These are phyloP conservation scores for Luzula sylvatica DNA, from an alignment of 176 grass and related monocot genomes.

Conservation along the genomic window DNA sequence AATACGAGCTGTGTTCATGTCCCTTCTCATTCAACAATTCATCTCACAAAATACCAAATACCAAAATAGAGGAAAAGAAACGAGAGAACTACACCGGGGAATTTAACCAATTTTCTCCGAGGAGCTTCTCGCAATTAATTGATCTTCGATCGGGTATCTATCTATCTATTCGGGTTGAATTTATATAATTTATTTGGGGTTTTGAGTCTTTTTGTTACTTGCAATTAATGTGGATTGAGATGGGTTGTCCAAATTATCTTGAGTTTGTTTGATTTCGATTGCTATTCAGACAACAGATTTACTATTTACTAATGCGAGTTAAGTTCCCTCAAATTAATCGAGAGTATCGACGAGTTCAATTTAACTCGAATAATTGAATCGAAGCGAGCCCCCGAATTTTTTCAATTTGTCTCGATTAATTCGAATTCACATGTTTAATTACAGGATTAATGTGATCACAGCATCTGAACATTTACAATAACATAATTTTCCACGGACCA, in stretches of 20 bases:
- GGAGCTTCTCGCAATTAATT: not conserved
- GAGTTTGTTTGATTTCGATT: not conserved
- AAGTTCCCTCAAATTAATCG: too few relatives aligned
- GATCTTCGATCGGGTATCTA: conserved; percentile 1
- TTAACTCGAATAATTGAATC: too few relatives aligned
- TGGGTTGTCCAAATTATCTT: too few relatives aligned
- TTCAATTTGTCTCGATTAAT: too few relatives aligned
- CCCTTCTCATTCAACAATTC: not conserved
- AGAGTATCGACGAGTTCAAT: too few relatives aligned
- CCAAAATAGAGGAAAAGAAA: not conserved
- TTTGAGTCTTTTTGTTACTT: too few relatives aligned
- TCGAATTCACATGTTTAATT: too few relatives aligned
- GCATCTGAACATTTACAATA: too few relatives aligned
- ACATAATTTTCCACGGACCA: conserved; percentile 44
- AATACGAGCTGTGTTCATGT: not conserved
- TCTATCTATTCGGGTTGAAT: not conserved
- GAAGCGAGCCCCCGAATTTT: too few relatives aligned
- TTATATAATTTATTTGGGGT: not conserved
- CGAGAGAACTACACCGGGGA: not conserved
- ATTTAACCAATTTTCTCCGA: not conserved
- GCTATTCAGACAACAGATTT: not conserved
- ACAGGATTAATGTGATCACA: too few relatives aligned
- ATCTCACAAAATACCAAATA: conserved; percentile 1
- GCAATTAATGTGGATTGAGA: too few relatives aligned
- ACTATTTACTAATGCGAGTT: too few relatives aligned